Evolutionary conservation across 306 rosid genomes (phyloP), one percentile per base, ranked within the genome.

Genomic region (Lathyrus oleraceus): DNA sequence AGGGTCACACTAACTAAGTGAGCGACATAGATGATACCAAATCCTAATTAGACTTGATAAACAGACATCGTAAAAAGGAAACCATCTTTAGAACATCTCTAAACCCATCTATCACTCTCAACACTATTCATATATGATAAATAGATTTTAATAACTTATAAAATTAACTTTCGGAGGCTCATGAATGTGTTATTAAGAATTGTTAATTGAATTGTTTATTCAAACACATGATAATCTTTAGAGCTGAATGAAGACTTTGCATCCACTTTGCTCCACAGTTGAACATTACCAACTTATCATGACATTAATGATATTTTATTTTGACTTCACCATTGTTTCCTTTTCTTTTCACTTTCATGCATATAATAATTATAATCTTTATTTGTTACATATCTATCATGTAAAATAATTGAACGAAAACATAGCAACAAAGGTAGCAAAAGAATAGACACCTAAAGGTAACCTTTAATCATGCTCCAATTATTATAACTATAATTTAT

Each of bases 361-460:
- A 42, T 21, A 60, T 42, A 11, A 42, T 25, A 9, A 42, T 25
- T 3, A 65, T 63, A 48, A 5, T 70, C 71, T 74, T 74, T 66
- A 38, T 65, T 78, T 73, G 49, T 53, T 21, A 25, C 75, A 74
- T 74, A 69, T 54, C 82, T 74, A 65, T 82, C 78, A 59, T 69
- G 51, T 27, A 25, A 69, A 64, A 77, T 81, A 62, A 82, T 65
- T 77, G 67, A 63, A 54, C 49, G 57, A 66, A 57, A 73, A 73
- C 27, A n/a, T 12, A 76, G 69, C 20, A 40, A 8, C 49, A 60
- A 73, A 21, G 28, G 13, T 28, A 32, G 43, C 38, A 30, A 8
- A 30, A 27, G 12, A 54, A 73, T 57, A 30, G 28, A 75, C 62
- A 61, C 81, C 64, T 60, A 81, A 70, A 76, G 40, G 66, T 11